These are phyloP conservation scores for Arctostaphylos glauca DNA, from an alignment of 148 eudicot species.

Conservation along the genomic window DNA sequence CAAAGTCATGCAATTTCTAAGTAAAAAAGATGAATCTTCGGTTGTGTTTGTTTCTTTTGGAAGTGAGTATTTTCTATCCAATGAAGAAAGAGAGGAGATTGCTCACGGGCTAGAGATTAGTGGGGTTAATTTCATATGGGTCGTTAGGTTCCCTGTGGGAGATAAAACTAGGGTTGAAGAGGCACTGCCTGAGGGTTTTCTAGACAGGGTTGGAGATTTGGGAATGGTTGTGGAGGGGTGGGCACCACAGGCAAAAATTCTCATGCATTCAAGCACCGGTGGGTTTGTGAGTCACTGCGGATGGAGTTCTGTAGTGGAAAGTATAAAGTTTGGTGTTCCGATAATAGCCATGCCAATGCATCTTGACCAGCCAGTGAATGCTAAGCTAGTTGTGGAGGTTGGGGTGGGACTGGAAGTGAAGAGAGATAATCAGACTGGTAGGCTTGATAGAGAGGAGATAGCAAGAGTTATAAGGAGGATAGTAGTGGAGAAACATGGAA, in stretches of 20 bases:
- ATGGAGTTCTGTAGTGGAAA: constrained; percentile 34
- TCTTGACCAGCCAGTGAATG: constrained; percentile 35
- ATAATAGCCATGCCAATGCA: constrained; percentile 29
- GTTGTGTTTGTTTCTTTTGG: constrained; percentile 30
- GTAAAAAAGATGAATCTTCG: constrained; percentile 10
- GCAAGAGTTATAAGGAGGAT: constrained; percentile 18
- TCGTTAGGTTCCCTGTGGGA: constrained; percentile 12
- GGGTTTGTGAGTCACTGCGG: constrained; percentile 44
- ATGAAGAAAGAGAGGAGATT: constrained; percentile 26
- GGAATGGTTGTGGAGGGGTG: constrained; percentile 27
- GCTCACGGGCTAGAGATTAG: constrained; percentile 32
- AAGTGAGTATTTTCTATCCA: constrained; percentile 20
- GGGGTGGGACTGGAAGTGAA: constrained; percentile 25
- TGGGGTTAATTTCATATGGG: constrained; percentile 29
- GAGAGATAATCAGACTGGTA: constrained; percentile 13
- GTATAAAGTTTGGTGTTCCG: constrained; percentile 27
- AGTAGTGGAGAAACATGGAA: constrained; percentile 17
- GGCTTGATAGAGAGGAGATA: constrained; percentile 18
- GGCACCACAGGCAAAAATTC: constrained; percentile 32
- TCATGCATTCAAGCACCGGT: constrained; percentile 22
- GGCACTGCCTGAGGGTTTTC: constrained; percentile 27
- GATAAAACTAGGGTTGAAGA: constrained; percentile 19
- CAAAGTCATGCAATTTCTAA: constrained; percentile 24
- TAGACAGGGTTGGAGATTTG: constrained; percentile 20
- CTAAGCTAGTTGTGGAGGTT: constrained; percentile 24